These are phyloP conservation scores for Pseudocohnilembus persalinus DNA, from an alignment of 169 alveolate genomes.

Conservation along the genomic window DNA sequence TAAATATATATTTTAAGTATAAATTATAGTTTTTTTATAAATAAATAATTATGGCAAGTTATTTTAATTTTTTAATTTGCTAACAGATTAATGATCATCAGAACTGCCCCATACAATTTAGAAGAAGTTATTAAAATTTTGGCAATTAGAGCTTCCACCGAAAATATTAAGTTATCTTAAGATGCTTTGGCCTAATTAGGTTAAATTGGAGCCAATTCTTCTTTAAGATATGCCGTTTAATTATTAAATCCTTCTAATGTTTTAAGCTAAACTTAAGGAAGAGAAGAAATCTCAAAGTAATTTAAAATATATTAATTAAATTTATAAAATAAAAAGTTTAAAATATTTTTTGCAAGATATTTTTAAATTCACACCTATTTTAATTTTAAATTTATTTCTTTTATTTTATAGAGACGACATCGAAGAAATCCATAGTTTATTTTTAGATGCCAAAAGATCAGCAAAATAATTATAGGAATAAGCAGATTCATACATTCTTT, in stretches of 20 bases:
- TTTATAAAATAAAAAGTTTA: not conserved
- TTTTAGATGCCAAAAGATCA: constrained; percentile 97
- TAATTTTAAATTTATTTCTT: not conserved
- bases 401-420: constrained; percentile 78
- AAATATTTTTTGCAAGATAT: no score
- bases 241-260: constrained; percentile 97
- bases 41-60: not conserved
- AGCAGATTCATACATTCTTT: constrained; percentile 88
- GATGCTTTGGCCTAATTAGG: constrained; percentile 97
- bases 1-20: no score
- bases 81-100: constrained; percentile 93
- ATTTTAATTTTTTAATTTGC: not conserved
- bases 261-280: constrained; percentile 93
- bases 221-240: constrained; percentile 94
- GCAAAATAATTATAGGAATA: constrained; percentile 94
- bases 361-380: not conserved
- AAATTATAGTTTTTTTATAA: not conserved
- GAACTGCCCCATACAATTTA: constrained; percentile 96
- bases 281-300: constrained; percentile 79
- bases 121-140: constrained; percentile 94
- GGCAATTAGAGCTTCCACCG: constrained; percentile 97
- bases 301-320: not conserved
- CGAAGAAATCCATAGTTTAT: constrained; percentile 94
- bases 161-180: constrained; percentile 92
- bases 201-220: constrained; percentile 95